Conservation (phyloP, 495 filamentous ascomycete genomes). For the Penicillium samsonianum region DNA sequence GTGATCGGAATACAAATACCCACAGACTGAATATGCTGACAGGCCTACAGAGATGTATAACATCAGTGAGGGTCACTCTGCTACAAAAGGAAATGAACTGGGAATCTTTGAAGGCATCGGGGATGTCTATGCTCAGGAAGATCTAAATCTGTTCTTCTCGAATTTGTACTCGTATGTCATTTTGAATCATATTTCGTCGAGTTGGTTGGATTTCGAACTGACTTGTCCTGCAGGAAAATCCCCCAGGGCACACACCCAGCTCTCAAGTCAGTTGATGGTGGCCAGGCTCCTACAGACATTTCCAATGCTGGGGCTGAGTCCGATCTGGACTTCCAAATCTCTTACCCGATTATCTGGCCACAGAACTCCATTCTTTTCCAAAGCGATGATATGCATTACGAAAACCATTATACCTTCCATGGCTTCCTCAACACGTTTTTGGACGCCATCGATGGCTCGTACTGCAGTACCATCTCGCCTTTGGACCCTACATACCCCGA, state of each 20-base stretch:
- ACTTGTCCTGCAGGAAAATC: slow-evolving; percentile 26
- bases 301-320: slow-evolving; percentile 48
- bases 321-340: slow-evolving; percentile 53
- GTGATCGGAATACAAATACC: not conserved
- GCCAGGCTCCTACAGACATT: slow-evolving; percentile 30
- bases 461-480: slow-evolving; percentile 45
- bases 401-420: slow-evolving; percentile 40
- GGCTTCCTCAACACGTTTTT: slow-evolving; percentile 53
- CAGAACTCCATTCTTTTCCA: slow-evolving; percentile 62
- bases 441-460: slow-evolving; percentile 63
- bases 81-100: slow-evolving; percentile 43
- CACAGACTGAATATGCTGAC: not conserved
- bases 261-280: slow-evolving; percentile 47
- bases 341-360: slow-evolving; percentile 56
- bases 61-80: slow-evolving; percentile 37
- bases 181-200: not conserved
- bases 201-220: not conserved
- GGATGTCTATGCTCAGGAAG: slow-evolving; percentile 52
- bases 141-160: slow-evolving; percentile 62
- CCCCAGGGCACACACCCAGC: slow-evolving; percentile 42
- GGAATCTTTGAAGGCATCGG: slow-evolving; percentile 47
- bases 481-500: slow-evolving; percentile 59
- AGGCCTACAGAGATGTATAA: slow-evolving; percentile 41
- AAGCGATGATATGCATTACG: slow-evolving; percentile 55
- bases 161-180: slow-evolving; percentile 28